Evolutionary conservation across 208 protist genomes (phyloP), one percentile per base, ranked within the genome.

Genomic region (Herpetomonas samuelpessoai): DNA sequence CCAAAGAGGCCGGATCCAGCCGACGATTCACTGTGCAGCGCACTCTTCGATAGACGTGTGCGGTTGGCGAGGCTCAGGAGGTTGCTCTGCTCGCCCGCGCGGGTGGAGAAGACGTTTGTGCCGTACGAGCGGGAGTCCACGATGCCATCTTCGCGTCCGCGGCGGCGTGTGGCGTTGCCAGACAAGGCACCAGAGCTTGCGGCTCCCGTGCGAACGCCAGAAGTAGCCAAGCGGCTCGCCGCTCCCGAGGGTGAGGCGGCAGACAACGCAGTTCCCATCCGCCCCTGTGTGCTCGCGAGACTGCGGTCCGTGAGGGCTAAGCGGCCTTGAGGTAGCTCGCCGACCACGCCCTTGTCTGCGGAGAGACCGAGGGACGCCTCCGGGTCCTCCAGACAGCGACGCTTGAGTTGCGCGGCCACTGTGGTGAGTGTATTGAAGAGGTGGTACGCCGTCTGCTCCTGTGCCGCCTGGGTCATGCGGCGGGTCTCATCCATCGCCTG

Each of bases 351-450:
- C 9, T 41, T 18, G 9, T 6, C 14, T 41, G 35, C 14, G 35
- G 35, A 6, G 9, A 41, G 14, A 41, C 35, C 35, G 14, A 6
- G 9, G 35, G 9, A 18, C 9, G 9, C 35, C 21, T 57, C 26
- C 10, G 29, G n/a, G 41, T 18, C 26, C 6, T 57, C 21, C 10
- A n/a, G 44, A n/a, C 14, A 29, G 10, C 29, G 29, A 29, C 22
- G 14, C 57, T 66, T 70, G 10, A 93, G 67, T 39, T 91, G 76
- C 1, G 67, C 73, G 57, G 83, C 68, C 30, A 93, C 52, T 3
- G 86, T 93, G 57, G 81, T 69, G 28, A 91, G 61, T 28, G 71
- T 83, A 63, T 77, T 62, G 61, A 75, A 86, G 24, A 93, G 57
- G 0, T 62, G 74, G 28, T 71, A 76, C 10, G 74, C 62, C 35